Evolutionary conservation across 2,329 filamentous ascomycete genomes (phyloP).

Genomic region (Trichoderma asperellum): DNA sequence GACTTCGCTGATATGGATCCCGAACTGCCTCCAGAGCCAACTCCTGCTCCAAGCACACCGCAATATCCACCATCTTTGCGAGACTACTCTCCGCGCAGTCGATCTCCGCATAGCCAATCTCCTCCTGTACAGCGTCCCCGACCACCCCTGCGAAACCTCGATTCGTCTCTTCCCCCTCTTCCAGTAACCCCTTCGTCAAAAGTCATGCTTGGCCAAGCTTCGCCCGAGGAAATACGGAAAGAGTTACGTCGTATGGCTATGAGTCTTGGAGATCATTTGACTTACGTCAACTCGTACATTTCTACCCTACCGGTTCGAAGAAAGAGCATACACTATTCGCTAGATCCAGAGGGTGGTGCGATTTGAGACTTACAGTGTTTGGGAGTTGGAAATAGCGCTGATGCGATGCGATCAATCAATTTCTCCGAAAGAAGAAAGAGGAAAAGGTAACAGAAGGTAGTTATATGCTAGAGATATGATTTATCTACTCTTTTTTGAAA

Average conservation of each 20-base stretch:
- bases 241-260: constrained; percentile 56
- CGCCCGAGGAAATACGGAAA: constrained; percentile 55
- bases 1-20: constrained; percentile 49
- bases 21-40: constrained; percentile 42
- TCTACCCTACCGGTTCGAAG: constrained; percentile 46
- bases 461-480: background rate
- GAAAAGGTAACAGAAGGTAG: background rate
- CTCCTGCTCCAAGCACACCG: constrained; percentile 33
- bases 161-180: constrained; percentile 42
- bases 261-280: constrained; percentile 54
- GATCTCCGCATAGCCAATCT: constrained; percentile 32
- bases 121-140: constrained; percentile 16
- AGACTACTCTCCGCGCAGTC: constrained; percentile 32
- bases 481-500: background rate
- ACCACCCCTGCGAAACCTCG: constrained; percentile 8
- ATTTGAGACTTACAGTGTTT: background rate
- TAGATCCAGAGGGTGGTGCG: constrained; percentile 23
- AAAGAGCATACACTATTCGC: constrained; percentile 37
- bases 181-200: constrained; percentile 53
- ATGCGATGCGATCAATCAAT: background rate
- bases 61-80: constrained; percentile 29
- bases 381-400: constrained; percentile 9
- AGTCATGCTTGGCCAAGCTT: constrained; percentile 60
- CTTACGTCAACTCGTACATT: constrained; percentile 51
- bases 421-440: background rate